Evolutionary conservation across 345 rosid genomes (phyloP), one percentile per base, ranked within the genome.

Genomic region (Citrus maxima): DNA sequence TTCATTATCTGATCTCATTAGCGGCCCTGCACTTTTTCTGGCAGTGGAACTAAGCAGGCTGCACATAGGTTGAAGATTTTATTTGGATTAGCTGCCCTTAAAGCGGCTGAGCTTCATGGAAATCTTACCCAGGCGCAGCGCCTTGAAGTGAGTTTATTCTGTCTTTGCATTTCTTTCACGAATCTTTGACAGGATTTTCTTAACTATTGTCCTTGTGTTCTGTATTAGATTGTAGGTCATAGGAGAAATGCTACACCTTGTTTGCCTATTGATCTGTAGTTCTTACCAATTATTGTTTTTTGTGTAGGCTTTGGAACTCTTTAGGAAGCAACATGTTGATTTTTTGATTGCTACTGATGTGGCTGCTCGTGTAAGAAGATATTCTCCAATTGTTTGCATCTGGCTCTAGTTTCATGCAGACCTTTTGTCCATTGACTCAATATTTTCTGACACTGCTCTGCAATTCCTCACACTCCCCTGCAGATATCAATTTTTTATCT

Each of bases 31-130:
- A 64, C 77, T 84, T 75, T 56, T 70, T 40, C 73, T 85, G 74
- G 74, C 88, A 94, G 99, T 90, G 99, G 98, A 77, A 94, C 98
- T 28, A 96, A 96, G 88, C 94, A 88, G 82, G 90, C 97, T 81
- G 99, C 99, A 24, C 98, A 94, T 85, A 89, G 98, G 78, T 86
- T 96, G 89, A 96, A 93, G 89, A 94, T 96, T 87, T 82, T 93
- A 78, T 96, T 96, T 78, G 97, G 93, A 80, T 85, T 96, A 77
- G 90, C 91, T 74, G 95, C 97, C 56, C 87, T 88, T 69, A 88
- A 89, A 88, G 98, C 97, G 68, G 95, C 97, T 46, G 99, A 94
- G 89, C 98, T 96, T 85, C 99, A 94, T 85, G 97, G 98, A 84
- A 93, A 96, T 85, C 98, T 94, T 75, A 96, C 99, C 25, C 99